A percentile compares a stretch with the other conserved stretches of the same genome.
Conservation (phyloP, 257 asterid species). For the Lavandula angustifolia region DNA sequence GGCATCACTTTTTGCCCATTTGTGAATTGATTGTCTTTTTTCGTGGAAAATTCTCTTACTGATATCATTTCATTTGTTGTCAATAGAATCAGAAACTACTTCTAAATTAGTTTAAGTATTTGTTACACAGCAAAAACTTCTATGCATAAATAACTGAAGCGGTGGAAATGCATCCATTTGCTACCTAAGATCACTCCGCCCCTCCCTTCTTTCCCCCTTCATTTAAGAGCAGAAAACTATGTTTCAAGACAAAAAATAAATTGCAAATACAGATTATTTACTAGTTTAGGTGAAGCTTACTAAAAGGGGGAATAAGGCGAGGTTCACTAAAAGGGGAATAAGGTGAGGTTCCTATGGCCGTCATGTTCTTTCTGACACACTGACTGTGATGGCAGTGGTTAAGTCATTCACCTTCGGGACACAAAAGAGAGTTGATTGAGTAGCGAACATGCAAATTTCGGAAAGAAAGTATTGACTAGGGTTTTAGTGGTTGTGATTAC, state of each 20-base stretch:
- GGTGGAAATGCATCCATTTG: background rate
- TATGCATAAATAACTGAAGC: background rate
- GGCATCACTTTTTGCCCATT: conserved; percentile 1
- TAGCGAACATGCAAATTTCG: background rate
- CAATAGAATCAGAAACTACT: conserved; percentile 6
- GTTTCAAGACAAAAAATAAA: background rate
- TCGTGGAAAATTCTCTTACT: too few relatives aligned
- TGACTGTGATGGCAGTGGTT: too few relatives aligned
- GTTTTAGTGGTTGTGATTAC: background rate
- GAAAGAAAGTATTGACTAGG: background rate
- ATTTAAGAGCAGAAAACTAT: conserved; percentile 10
- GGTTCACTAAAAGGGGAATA: too few relatives aligned
- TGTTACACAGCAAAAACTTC: background rate
- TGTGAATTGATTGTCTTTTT: conserved; percentile 3
- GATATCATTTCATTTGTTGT: conserved; percentile 20
- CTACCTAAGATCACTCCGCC: too few relatives aligned
- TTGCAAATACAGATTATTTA: background rate
- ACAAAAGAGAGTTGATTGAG: background rate
- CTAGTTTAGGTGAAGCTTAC: background rate
- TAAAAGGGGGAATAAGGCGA: too few relatives aligned
- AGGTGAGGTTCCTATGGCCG: too few relatives aligned
- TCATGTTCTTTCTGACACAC: too few relatives aligned
- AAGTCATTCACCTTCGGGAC: too few relatives aligned
- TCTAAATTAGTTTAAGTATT: too few relatives aligned
- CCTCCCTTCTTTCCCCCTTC: background rate